Conservation (phyloP, 257 asterid species). For the Paraleonurus japonicus region DNA sequence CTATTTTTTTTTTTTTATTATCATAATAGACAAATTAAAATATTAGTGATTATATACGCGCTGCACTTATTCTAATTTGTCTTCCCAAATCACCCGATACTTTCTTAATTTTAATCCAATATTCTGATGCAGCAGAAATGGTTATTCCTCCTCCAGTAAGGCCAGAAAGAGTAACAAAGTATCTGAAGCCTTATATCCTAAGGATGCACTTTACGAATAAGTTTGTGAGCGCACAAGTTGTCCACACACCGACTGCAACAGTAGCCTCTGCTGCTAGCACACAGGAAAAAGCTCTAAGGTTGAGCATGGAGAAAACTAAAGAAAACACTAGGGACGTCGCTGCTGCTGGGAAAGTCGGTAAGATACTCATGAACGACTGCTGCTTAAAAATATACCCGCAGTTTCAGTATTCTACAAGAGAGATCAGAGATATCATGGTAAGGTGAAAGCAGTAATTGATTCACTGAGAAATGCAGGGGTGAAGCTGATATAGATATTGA, state of each 20-base stretch:
- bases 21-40: too few relatives aligned
- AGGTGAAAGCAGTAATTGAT: constrained; percentile 84
- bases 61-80: neutral
- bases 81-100: neutral
- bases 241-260: constrained; percentile 88
- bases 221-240: constrained; percentile 76
- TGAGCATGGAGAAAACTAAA: constrained; percentile 55
- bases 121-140: constrained; percentile 46
- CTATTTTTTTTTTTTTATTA: neutral
- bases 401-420: constrained; percentile 61
- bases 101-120: neutral
- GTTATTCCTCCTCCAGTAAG: constrained; percentile 72
- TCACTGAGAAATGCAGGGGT: constrained; percentile 69
- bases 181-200: constrained; percentile 79
- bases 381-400: constrained; percentile 65
- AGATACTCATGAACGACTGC: constrained; percentile 71
- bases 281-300: constrained; percentile 81
- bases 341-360: constrained; percentile 93
- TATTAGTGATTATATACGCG: neutral
- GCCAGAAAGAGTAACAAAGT: constrained; percentile 63
- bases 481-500: constrained; percentile 41
- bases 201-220: constrained; percentile 87
- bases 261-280: constrained; percentile 91
- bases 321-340: constrained; percentile 78
- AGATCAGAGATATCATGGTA: constrained; percentile 88